phyloP scores from a whole-genome alignment of 1,284 basidiomycete species.

The Malassezia restricta region DNA sequence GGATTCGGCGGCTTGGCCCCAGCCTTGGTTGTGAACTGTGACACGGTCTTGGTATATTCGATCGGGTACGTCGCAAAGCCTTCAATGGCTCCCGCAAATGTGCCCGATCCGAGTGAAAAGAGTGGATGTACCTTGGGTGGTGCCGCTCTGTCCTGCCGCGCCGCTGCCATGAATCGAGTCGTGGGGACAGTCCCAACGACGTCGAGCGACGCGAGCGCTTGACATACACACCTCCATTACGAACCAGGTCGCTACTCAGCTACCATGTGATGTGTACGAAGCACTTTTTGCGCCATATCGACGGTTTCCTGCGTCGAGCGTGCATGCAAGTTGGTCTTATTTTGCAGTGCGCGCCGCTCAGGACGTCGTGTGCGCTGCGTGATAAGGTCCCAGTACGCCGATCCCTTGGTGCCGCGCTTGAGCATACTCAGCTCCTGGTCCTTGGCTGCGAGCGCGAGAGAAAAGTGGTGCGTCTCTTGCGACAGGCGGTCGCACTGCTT shows the following conservation, averaged over 20 bases:
- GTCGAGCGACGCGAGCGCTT: not conserved
- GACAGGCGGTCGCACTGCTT: constrained; percentile 29
- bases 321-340: not conserved
- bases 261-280: not conserved
- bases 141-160: not conserved
- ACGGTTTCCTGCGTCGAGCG: constrained; percentile 2
- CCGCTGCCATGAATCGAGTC: not conserved
- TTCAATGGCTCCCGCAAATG: constrained; percentile 87
- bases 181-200: not conserved
- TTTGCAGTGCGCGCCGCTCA: not conserved
- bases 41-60: constrained; percentile 68
- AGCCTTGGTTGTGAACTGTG: constrained; percentile 49
- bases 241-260: not conserved
- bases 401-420: constrained; percentile 19
- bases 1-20: constrained; percentile 44
- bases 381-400: constrained; percentile 10
- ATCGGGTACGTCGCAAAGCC: constrained; percentile 68
- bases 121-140: constrained; percentile 21
- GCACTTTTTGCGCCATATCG: not conserved
- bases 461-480: constrained; percentile 24
- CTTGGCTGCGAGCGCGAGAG: constrained; percentile 27
- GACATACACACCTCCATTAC: not conserved
- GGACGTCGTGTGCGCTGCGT: not conserved
- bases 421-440: constrained; percentile 30
- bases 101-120: constrained; percentile 56